Percentiles rank a stretch among this genome's conserved stretches.
These are phyloP conservation scores for Grosmannia clavigera DNA, from an alignment of 2,329 filamentous ascomycete genomes.

Conservation along the genomic window DNA sequence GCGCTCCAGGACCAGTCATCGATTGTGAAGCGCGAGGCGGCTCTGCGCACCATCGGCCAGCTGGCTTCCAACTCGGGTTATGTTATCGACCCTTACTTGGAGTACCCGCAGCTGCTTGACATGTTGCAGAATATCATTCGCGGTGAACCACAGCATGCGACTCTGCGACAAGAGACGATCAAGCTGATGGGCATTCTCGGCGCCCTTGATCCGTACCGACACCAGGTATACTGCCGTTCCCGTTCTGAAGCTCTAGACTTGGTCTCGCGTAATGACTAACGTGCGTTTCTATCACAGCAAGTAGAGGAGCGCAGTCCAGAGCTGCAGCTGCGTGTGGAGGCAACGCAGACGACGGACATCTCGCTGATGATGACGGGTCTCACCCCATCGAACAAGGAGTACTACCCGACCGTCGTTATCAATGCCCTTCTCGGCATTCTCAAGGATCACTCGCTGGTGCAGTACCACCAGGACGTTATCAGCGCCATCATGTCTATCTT, in stretches of 20 bases:
- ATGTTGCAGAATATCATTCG: conserved; percentile 91
- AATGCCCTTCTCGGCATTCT: conserved; percentile 87
- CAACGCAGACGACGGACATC: conserved; percentile 71
- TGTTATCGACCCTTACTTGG: conserved; percentile 89
- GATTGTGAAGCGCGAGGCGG: conserved; percentile 78
- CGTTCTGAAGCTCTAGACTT: not conserved
- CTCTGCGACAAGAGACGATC: conserved; percentile 84
- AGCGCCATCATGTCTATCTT: conserved; percentile 99
- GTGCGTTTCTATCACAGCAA: conserved; percentile 34
- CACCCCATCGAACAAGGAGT: conserved; percentile 94
- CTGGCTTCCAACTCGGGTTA: conserved; percentile 94
- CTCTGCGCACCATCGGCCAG: conserved; percentile 80
- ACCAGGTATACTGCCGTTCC: conserved; percentile 45
- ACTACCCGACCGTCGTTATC: conserved; percentile 96
- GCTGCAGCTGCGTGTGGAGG: conserved; percentile 53
- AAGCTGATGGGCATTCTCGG: conserved; percentile 93
- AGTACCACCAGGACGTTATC: conserved; percentile 87
- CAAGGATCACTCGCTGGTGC: conserved; percentile 76
- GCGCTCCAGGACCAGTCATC: conserved; percentile 91
- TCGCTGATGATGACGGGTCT: conserved; percentile 96
- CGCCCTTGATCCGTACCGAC: conserved; percentile 89
- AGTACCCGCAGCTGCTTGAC: conserved; percentile 87
- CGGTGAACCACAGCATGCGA: conserved; percentile 71
- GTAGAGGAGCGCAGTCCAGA: conserved; percentile 84
- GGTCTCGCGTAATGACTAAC: not conserved